A percentile compares a stretch with the other conserved stretches of the same genome.
Conservation (phyloP, 2,329 filamentous ascomycete genomes). For the Sclerotinia sclerotiorum region DNA sequence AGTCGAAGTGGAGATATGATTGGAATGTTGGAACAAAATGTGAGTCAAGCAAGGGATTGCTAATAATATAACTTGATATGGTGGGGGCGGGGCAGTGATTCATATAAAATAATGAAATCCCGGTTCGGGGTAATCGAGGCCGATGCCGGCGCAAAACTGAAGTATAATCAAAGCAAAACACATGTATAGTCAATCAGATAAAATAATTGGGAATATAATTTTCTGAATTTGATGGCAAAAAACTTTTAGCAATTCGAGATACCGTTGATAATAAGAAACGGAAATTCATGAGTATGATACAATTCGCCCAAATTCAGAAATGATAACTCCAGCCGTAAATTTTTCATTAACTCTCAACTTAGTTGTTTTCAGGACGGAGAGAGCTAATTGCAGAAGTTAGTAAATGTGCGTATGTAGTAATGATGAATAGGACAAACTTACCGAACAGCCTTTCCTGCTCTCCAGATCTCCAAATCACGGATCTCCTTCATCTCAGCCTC, state of each 20-base stretch:
- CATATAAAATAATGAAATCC: constrained; percentile 1
- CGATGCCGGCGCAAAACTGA: constrained; percentile 10
- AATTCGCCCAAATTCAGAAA: constrained; percentile 39
- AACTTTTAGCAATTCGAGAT: constrained; percentile 41
- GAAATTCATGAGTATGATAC: constrained; percentile 39
- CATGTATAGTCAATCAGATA: constrained; percentile 10
- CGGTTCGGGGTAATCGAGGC: neutral
- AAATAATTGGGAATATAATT: constrained; percentile 1
- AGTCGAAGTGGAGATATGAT: neutral
- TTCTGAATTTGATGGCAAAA: constrained; percentile 29
- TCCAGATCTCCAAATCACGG: constrained; percentile 97
- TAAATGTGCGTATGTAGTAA: constrained; percentile 6
- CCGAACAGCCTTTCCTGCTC: constrained; percentile 95
- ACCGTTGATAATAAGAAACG: constrained; percentile 34
- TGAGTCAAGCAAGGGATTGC: neutral
- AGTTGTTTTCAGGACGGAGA: constrained; percentile 81
- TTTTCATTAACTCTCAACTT: constrained; percentile 50
- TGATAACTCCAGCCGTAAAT: constrained; percentile 27
- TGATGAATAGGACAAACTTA: constrained; percentile 44
- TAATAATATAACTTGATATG: neutral
- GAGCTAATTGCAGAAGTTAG: constrained; percentile 48
- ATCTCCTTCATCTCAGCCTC: constrained; percentile 99
- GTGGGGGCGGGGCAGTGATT: constrained; percentile 14
- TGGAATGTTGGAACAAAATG: neutral
- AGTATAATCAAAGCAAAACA: constrained; percentile 1